Evolutionary conservation across 1,284 basidiomycete genomes (phyloP).

Genomic region (Moesziomyces antarcticus): DNA sequence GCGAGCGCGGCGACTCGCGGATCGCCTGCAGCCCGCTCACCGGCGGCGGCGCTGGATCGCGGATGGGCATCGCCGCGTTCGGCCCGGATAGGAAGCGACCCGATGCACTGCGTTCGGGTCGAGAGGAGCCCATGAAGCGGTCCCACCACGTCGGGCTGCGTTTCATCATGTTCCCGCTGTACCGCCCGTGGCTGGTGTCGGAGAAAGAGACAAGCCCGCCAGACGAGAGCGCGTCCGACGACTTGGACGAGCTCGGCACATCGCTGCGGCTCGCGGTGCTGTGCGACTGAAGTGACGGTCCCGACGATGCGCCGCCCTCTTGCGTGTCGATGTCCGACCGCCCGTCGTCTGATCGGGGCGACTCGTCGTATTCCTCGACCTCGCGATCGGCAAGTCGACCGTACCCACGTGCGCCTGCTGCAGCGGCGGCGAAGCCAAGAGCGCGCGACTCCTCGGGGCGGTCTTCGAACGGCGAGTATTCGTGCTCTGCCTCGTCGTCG

Average conservation of each 20-base stretch:
- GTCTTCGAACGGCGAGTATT: constrained; percentile 57
- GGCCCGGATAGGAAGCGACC: constrained; percentile 42
- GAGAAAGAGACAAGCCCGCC: constrained; percentile 48
- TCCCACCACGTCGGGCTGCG: constrained; percentile 62
- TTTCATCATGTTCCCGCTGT: constrained; percentile 23
- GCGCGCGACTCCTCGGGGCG: constrained; percentile 10
- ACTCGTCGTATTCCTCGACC: constrained; percentile 24
- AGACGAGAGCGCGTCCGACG: constrained; percentile 18
- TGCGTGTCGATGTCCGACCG: constrained; percentile 24
- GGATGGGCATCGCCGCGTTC: constrained; percentile 47
- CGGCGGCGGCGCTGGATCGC: constrained; percentile 56
- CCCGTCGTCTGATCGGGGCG: constrained; percentile 16
- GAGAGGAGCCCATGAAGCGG: constrained; percentile 53
- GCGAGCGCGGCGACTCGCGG: constrained; percentile 47
- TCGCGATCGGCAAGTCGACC: constrained; percentile 29
- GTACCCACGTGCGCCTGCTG: constrained; percentile 11
- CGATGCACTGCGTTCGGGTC: constrained; percentile 54
- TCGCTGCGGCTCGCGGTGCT: constrained; percentile 36
- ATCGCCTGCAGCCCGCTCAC: constrained; percentile 35
- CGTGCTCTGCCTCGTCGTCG: constrained; percentile 17
- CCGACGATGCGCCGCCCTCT: constrained; percentile 13
- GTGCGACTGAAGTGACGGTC: constrained; percentile 43
- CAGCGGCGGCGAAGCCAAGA: constrained; percentile 1
- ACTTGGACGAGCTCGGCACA: constrained; percentile 27
- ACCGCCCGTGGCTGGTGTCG: constrained; percentile 30